These are phyloP conservation scores for Trifolium fragiferum DNA, from an alignment of 306 rosid genomes.

Conservation along the genomic window DNA sequence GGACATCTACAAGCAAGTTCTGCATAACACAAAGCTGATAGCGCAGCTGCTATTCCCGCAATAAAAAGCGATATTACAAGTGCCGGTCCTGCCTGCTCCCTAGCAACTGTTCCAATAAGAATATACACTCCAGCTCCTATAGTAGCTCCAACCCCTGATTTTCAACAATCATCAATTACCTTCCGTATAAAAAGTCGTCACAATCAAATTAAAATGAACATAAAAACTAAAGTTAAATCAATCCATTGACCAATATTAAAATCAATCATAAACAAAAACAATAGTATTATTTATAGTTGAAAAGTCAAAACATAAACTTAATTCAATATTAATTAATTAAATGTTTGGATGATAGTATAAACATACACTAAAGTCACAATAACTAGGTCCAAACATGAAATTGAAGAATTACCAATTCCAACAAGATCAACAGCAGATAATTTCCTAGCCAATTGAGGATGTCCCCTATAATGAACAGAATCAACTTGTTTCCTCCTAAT, in stretches of 20 bases:
- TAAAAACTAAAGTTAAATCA: neutral
- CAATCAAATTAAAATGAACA: constrained; percentile 19
- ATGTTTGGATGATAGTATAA: too few species aligned
- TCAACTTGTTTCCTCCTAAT: constrained; percentile 73
- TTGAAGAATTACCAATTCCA: constrained; percentile 60
- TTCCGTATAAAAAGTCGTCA: neutral
- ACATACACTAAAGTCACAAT: neutral
- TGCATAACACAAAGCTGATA: constrained; percentile 92
- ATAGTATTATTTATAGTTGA: neutral
- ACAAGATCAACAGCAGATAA: constrained; percentile 63
- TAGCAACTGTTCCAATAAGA: constrained; percentile 96
- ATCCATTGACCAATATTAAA: constrained; percentile 5
- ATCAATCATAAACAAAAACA: neutral
- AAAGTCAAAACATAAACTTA: neutral
- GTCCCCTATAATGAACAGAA: constrained; percentile 50
- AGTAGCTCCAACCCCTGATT: constrained; percentile 87
- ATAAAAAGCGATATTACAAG: constrained; percentile 75
- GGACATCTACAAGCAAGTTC: constrained; percentile 98
- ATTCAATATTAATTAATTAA: constrained; percentile 19
- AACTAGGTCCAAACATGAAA: neutral
- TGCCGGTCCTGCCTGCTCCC: constrained; percentile 92
- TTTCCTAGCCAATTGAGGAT: constrained; percentile 62
- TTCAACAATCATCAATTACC: constrained; percentile 37
- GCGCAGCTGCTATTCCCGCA: constrained; percentile 91
- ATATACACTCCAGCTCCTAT: constrained; percentile 99